Evolutionary conservation across 2,329 filamentous ascomycete genomes (phyloP), one percentile per base, ranked within the genome.

Genomic region (Ploettnerulaceae sp.): DNA sequence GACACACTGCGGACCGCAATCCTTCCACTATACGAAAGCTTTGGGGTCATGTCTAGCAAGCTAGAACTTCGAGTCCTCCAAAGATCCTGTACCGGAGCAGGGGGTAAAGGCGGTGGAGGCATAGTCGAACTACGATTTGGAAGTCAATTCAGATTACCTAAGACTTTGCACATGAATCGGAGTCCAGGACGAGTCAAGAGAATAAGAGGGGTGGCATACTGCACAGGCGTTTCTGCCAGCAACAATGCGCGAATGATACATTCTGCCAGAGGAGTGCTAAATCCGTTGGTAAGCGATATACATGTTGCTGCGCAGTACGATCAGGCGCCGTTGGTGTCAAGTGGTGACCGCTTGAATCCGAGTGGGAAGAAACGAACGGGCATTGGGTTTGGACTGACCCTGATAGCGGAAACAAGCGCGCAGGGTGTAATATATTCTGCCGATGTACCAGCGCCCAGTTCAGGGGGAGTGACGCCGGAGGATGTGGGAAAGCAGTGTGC

Each of bases 211-310:
- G 93, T 98, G 33, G 90, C 93, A 37, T 98, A 97, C 68, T 86
- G 86, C 45, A 89, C 88, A 1, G 93, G 94, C 36, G 90, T 97
- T 0, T 86, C 87, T 8, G 91, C 87, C 0, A 89, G 85, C 39
- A 96, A 96, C 66, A 98, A 97, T 64, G 87, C 85, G 52, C 78
- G 93, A 54, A 94, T 96, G 86, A 98, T 97, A 61, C 87, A 95
- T 61, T 80, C 85, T 2, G 89, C 90, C 8, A 77, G 91, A 57
- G 89, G 89, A 37, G 76, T 98, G 8, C 73, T 98, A 36, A 98
- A 98, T 65, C 75, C 82, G 4, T 76, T 98, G 47, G 84, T 87
- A 3, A 80, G 84, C 5, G 93, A 98, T 63, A 91, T 95, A 33
- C 93, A 96, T 65, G 82, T 98, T 55, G 95, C 88, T 2, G 82